Evolutionary conservation across 2,329 filamentous ascomycete species (phyloP), one percentile per base, ranked within the genome.

Genomic region (Juglanconis oblonga): DNA sequence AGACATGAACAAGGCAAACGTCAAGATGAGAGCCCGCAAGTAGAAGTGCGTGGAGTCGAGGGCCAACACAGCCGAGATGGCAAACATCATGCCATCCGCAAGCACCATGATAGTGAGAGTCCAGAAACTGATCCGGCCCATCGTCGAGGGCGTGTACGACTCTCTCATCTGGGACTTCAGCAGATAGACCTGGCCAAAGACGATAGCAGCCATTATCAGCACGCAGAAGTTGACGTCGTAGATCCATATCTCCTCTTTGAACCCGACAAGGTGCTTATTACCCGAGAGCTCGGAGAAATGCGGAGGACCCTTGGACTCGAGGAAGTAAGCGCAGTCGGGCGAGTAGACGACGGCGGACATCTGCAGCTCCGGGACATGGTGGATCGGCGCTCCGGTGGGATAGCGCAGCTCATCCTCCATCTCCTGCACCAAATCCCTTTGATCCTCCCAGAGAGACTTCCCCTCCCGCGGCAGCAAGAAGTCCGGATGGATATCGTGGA

Each of bases 311-410:
- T 85, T 86, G 13, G 83, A 83, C 67, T 88, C 84, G 38, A 90
- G 74, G 62, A 88, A 87, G 71, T 85, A 88, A 4, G 80, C 83
- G 67, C 87, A 90, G 69, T 89, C 87, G 1, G 87, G 87, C 10
- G 87, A 89, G 72, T 85, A 89, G 17, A 88, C 76, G 29, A 89
- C 79, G 5, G 83, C 77, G 1, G 87, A 88, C 76, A 89, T 83
- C 58, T 83, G 79, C 35, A 90, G 76, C 35, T 74, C 77, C 3
- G 87, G 86, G 7, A 83, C 72, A n/a, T 68, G 72, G 5, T 77
- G 76, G 35, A 84, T 76, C 3, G 86, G 85, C 9, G 81, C 83
- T 2, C 87, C 87, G 14, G 78, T 79, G 2, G 87, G 87, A 60
- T 79, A 80, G 24, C 85, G 81, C 44, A 90, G 77, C 70, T 90